Conservation (phyloP, 192 early-diverging fungal genomes). For the Martensiomyces pterosporus region DNA sequence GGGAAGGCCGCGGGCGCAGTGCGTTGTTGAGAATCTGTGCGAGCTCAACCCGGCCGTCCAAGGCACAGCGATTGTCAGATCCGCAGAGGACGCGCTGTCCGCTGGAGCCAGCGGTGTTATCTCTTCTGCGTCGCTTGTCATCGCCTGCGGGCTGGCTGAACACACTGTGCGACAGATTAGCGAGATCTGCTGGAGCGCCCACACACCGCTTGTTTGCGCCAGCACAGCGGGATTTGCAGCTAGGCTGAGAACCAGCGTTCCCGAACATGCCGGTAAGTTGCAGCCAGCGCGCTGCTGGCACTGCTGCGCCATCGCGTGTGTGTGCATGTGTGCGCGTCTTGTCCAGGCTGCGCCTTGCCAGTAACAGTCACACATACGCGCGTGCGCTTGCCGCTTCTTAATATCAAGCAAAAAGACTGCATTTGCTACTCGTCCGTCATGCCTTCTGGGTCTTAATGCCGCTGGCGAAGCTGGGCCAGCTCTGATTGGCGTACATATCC, state of each 20-base stretch:
- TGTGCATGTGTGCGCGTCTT: no score
- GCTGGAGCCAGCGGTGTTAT: slow-evolving; percentile 63
- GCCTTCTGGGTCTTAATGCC: no score
- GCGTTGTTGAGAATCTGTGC: slow-evolving; percentile 58
- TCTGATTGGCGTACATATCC: no score
- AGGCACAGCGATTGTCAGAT: slow-evolving; percentile 58
- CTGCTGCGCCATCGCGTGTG: no score
- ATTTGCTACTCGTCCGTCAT: no score
- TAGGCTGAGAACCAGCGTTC: slow-evolving; percentile 60
- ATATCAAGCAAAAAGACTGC: no score
- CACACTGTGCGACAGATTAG: slow-evolving; percentile 55
- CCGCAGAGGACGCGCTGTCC: slow-evolving; percentile 57
- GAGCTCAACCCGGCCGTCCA: slow-evolving; percentile 88
- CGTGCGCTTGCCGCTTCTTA: no score
- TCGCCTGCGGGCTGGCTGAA: slow-evolving; percentile 63
- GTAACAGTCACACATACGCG: no score
- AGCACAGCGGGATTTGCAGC: slow-evolving; percentile 75
- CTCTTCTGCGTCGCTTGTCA: slow-evolving; percentile 64
- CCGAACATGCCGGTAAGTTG: slow-evolving; percentile 78
- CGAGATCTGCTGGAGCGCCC: slow-evolving; percentile 56
- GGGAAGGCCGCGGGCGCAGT: slow-evolving; percentile 64
- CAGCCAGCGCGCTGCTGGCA: no score
- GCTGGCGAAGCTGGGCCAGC: no score
- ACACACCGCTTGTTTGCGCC: slow-evolving; percentile 68
- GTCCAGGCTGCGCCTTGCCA: no score